phyloP scores from a whole-genome alignment of 106 monocot genomes.

The Posidonia australis region DNA sequence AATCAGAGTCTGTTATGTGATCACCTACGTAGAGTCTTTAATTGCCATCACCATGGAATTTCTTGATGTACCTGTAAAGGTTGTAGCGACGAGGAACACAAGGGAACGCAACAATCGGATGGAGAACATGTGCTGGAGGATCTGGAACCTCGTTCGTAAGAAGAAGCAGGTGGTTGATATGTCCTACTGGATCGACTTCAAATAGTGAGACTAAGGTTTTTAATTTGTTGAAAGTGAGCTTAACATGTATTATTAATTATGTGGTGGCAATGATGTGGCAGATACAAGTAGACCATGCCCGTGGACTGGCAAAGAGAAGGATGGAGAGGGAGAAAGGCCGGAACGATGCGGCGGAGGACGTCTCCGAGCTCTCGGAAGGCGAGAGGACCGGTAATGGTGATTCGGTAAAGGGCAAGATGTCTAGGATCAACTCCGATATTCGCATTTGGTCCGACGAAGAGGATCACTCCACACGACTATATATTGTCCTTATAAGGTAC shows the following conservation, averaged over 20 bases:
- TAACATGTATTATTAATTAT: too few species aligned
- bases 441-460: conserved; percentile 30
- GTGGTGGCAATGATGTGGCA: conserved; percentile 9
- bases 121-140: conserved; percentile 84
- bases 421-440: conserved; percentile 29
- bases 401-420: background rate
- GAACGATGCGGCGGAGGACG: conserved; percentile 45
- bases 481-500: conserved; percentile 70
- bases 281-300: conserved; percentile 37
- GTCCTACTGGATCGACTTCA: background rate
- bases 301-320: conserved; percentile 15
- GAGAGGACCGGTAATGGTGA: background rate
- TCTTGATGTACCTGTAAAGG: conserved; percentile 12
- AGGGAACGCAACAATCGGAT: conserved; percentile 50
- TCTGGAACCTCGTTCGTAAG: conserved; percentile 65
- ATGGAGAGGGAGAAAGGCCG: conserved; percentile 37
- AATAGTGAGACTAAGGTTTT: too few species aligned
- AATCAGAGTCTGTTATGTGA: background rate
- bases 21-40: background rate
- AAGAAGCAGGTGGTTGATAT: conserved; percentile 49
- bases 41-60: background rate
- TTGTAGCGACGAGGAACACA: conserved; percentile 55
- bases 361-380: conserved; percentile 55
- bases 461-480: conserved; percentile 22
- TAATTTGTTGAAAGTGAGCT: too few species aligned